A percentile compares a stretch with the other conserved stretches of the same genome.
These are phyloP conservation scores for Babesia bigemina DNA, from an alignment of 169 alveolate species.

Conservation along the genomic window DNA sequence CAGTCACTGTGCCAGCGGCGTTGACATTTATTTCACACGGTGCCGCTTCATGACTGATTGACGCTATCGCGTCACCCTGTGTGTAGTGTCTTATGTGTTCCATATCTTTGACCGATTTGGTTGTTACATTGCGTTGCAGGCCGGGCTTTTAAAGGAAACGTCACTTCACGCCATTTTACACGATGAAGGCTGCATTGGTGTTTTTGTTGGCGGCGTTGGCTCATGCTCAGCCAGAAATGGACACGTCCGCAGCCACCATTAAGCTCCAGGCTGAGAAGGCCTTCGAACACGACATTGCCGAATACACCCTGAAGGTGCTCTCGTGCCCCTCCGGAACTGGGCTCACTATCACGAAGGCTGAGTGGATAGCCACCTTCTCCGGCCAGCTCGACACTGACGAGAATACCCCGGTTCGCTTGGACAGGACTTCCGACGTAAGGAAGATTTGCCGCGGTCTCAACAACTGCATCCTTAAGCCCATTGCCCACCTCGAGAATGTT, in stretches of 20 bases:
- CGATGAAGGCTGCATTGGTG: constrained; percentile 8
- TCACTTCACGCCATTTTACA: background rate
- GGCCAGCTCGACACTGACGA: background rate
- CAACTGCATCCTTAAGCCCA: constrained; percentile 54
- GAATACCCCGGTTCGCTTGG: background rate
- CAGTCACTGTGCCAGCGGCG: no score
- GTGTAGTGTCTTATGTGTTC: no score
- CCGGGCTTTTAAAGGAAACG: no score
- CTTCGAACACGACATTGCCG: constrained; percentile 16
- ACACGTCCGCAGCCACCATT: background rate
- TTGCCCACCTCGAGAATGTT: constrained; percentile 23
- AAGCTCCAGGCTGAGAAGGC: background rate
- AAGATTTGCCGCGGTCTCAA: constrained; percentile 49
- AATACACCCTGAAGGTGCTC: constrained; percentile 5
- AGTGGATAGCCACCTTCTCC: constrained; percentile 29
- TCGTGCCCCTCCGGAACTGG: constrained; percentile 40
- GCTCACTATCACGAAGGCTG: constrained; percentile 28
- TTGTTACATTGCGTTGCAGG: no score
- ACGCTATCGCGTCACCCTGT: no score
- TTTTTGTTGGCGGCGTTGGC: constrained; percentile 2
- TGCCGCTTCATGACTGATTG: no score
- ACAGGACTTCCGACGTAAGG: constrained; percentile 40
- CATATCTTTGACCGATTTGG: no score
- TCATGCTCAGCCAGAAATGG: background rate
- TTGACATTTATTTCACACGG: no score